A percentile compares a stretch with the other conserved stretches of the same genome.
Evolutionary conservation across 768 basidiomycete genomes (phyloP).

Genomic region (Galerina sulciceps): DNA sequence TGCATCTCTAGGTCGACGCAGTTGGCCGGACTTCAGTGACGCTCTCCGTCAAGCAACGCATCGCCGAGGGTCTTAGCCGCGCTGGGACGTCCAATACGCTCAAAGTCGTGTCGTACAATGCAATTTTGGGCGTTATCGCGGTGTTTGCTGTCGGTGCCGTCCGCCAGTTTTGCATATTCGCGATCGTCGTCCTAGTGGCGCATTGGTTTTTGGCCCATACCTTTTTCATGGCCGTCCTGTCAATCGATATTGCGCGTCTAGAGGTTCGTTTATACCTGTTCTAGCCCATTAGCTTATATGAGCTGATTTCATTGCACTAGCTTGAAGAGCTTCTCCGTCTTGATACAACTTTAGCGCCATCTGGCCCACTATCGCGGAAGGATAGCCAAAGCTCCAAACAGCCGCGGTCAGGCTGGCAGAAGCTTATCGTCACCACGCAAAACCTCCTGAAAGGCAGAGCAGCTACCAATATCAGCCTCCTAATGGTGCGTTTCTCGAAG

Average conservation of each 20-base stretch:
- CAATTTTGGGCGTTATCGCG: conserved; percentile 76
- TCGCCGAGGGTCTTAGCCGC: conserved; percentile 86
- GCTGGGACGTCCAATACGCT: conserved; percentile 92
- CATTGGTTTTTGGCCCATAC: conserved; percentile 98
- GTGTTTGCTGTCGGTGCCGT: conserved; percentile 79
- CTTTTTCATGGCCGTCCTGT: conserved; percentile 92
- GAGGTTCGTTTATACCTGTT: conserved; percentile 54
- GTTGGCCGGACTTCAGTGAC: conserved; percentile 86
- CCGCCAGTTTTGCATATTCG: conserved; percentile 92
- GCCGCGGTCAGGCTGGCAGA: conserved; percentile 47
- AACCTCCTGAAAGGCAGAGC: conserved; percentile 67
- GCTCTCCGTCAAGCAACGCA: conserved; percentile 87
- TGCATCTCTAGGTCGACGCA: conserved; percentile 68
- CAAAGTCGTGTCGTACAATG: conserved; percentile 88
- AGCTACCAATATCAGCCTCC: conserved; percentile 77
- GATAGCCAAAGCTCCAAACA: conserved; percentile 35
- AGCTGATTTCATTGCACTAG: conserved; percentile 36
- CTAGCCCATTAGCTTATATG: conserved; percentile 2
- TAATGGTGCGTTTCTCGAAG: conserved; percentile 56
- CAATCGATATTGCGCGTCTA: conserved; percentile 93
- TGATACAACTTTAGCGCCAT: conserved; percentile 58
- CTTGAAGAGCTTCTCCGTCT: conserved; percentile 86
- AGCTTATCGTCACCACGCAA: conserved; percentile 43
- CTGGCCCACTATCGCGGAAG: conserved; percentile 34
- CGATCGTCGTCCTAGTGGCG: conserved; percentile 91